phyloP scores from a whole-genome alignment of 2,329 filamentous ascomycete genomes.

The Alternaria postmessia region DNA sequence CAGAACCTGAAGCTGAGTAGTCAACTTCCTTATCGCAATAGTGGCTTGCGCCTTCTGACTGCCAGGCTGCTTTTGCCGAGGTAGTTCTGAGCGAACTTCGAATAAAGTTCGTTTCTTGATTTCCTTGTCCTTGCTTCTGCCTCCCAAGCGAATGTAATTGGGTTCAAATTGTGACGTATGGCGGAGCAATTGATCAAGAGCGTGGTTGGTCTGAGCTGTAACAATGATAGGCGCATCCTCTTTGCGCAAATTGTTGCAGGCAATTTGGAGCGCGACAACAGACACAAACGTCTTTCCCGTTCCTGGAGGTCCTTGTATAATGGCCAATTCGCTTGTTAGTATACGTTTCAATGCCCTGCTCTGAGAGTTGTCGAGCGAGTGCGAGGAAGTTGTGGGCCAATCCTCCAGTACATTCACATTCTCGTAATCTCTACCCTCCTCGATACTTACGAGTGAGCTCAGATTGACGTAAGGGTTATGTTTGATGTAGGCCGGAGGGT shows the following conservation, averaged over 20 bases:
- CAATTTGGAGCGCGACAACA: slow-evolving; percentile 71
- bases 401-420: slow-evolving; percentile 63
- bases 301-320: slow-evolving; percentile 84
- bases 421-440: slow-evolving; percentile 49
- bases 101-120: slow-evolving; percentile 74
- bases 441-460: slow-evolving; percentile 53
- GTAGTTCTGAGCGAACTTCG: slow-evolving; percentile 59
- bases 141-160: slow-evolving; percentile 72
- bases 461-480: slow-evolving; percentile 61
- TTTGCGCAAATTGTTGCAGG: slow-evolving; percentile 65
- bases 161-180: slow-evolving; percentile 69
- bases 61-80: slow-evolving; percentile 41
- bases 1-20: slow-evolving; percentile 29
- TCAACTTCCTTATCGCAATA: slow-evolving; percentile 52
- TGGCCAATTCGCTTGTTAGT: slow-evolving; percentile 73
- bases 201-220: slow-evolving; percentile 89
- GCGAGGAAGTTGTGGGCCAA: slow-evolving; percentile 61
- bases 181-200: slow-evolving; percentile 79
- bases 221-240: slow-evolving; percentile 75
- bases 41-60: slow-evolving; percentile 52
- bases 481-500: slow-evolving; percentile 62
- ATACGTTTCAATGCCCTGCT: slow-evolving; percentile 72
- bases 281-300: slow-evolving; percentile 86
- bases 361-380: slow-evolving; percentile 74
- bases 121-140: slow-evolving; percentile 70